Evolutionary conservation across 495 filamentous ascomycete genomes (phyloP), one percentile per base, ranked within the genome.

Genomic region (Penicillium daleae): DNA sequence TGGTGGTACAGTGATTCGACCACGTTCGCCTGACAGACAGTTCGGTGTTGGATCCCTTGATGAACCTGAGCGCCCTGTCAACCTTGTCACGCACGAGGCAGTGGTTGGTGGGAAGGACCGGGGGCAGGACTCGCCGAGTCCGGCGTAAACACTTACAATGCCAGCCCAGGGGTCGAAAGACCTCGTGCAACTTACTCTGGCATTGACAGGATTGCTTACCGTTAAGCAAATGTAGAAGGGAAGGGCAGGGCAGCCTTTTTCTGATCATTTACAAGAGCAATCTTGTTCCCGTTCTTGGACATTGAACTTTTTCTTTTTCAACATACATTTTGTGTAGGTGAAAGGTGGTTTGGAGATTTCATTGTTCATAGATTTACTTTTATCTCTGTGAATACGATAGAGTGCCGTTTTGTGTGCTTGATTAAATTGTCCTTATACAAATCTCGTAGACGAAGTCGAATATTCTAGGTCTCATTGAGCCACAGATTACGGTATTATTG

Each of bases 1-100:
- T 56, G 83, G 81, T 9, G 76, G 80, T 4, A 74, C 80, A 17
- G 69, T 82, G 24, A 82, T 85, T 60, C 70, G 58, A 26, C 1
- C 69, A 0, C 50, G 33, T 2, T 72, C 70, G 27, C 63, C 64
- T 3, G 29, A 54, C 10, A 62, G 62, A 12, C 68, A 65, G 22
- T 61, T 71, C 31, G 76, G 68, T 19, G 60, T 60, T n/a, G 68
- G 69, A 4, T 42, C 69, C 52, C 51, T 52, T 6, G 70, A 69
- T 58, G 77, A 80, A 48, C 76, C 77, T 0, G 76, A 71, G 17
- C 60, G 77, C 59, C 75, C 76, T 19, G 75, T 78, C 0, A 68
- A 72, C 40, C 39, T 78, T 35, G 64, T 74, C 29, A 21, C 50
- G 35, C 70, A 64, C 29, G 68, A 66, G 12, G 29, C 50, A 0